phyloP scores from a whole-genome alignment of 805 yeast species.

The Metschnikowia similis region DNA sequence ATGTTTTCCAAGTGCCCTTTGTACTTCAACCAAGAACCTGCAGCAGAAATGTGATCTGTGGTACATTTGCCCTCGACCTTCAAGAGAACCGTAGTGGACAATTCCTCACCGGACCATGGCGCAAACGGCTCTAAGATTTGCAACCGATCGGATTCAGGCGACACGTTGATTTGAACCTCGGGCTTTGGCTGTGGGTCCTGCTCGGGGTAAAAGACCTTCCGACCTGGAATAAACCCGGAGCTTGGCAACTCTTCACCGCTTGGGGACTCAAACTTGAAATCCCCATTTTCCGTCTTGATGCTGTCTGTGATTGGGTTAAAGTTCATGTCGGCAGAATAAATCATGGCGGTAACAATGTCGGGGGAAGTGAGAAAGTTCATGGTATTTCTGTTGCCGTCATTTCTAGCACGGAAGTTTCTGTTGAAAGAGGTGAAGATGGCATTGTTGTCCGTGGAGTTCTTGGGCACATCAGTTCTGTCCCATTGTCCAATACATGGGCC shows the following conservation, averaged over 20 bases:
- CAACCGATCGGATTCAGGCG: constrained; percentile 86
- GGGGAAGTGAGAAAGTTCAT: constrained; percentile 99
- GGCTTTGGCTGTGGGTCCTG: constrained; percentile 62
- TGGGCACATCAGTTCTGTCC: constrained; percentile 83
- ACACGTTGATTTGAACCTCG: constrained; percentile 59
- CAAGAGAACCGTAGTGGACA: constrained; percentile 68
- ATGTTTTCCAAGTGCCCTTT: constrained; percentile 97
- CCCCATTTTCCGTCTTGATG: constrained; percentile 67
- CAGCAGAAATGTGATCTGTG: constrained; percentile 97
- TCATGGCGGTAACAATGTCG: constrained; percentile 95
- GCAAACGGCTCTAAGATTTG: constrained; percentile 86
- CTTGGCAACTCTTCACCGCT: constrained; percentile 80
- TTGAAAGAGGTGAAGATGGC: constrained; percentile 96
- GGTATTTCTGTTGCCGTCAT: constrained; percentile 96
- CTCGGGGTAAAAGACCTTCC: constrained; percentile 71
- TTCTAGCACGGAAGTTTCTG: constrained; percentile 96
- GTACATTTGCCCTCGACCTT: constrained; percentile 98
- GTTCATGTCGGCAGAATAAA: constrained; percentile 86
- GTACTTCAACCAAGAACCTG: constrained; percentile 98
- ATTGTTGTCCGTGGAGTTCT: constrained; percentile 62
- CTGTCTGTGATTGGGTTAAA: constrained; percentile 89
- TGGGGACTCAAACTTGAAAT: constrained; percentile 77
- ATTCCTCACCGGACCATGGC: constrained; percentile 83
- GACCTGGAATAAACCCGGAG: constrained; percentile 71
- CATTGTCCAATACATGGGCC: constrained; percentile 99